Base-by-base conservation (phyloP, 2,329 filamentous ascomycete genomes). In the Mollisia scopiformis region DNA sequence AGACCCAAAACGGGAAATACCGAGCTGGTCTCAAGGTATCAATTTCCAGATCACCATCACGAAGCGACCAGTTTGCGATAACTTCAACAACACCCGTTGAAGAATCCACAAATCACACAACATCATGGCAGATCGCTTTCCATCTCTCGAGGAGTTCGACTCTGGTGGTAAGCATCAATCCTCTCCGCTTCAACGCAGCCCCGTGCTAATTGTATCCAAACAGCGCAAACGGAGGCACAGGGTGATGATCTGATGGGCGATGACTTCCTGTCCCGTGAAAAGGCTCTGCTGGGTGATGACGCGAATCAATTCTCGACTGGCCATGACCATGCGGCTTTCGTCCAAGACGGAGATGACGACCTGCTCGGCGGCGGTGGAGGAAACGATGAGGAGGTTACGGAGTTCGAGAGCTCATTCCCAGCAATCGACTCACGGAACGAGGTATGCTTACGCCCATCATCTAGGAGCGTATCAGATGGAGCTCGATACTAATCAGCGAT, bases 191-290 rank as follows among this genome's bases (percentile, higher is more conserved):
- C 10, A 25, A 25, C 49, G 25, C 31, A 28, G 43, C 19, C 53
- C 11, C 46, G 31, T 56, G 66, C 52, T 63, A 61, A 64, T 67
- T 47, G 67, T 47, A 58, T 14, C 11, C 27, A 25, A 35, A 65
- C 77, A 90, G 91, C 88, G 73, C 88, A 91, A 79, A 88, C 88
- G 58, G 85, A 86, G 68, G 82, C 83, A 74, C 78, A 69, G 64
- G 70, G 66, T 62, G 76, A 78, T 58, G 76, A 86, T 37, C 80
- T 83, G n/a, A n/a, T n/a, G 64, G 81, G 85, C 30, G 88, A 92
- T 72, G 92, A 97, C 77, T 98, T 99, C 76, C 86, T 98, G 52
- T 88, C 91, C 65, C 91, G 94, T 69, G 95, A 99, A 80, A 92
- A 93, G 73, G 95, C 71, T 13, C 93, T 63, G 78, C 89, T 99